Conservation (phyloP, 495 filamentous ascomycete species). For the Talaromyces proteolyticus region DNA sequence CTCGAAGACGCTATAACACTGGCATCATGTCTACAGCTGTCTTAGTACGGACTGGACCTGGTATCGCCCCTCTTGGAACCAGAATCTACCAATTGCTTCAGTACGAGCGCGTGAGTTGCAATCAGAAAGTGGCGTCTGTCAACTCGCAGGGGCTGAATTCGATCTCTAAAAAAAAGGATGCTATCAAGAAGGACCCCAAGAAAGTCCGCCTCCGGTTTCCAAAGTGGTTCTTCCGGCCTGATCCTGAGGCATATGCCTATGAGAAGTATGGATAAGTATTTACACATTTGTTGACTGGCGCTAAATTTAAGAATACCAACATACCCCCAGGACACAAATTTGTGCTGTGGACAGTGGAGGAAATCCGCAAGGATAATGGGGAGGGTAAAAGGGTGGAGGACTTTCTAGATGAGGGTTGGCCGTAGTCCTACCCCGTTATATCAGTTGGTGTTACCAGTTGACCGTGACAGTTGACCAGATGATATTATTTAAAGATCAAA, state of each 20-base stretch:
- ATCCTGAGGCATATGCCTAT: constrained; percentile 55
- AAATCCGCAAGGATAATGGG: constrained; percentile 27
- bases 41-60: constrained; percentile 48
- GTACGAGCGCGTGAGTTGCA: constrained; percentile 43
- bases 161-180: constrained; percentile 52
- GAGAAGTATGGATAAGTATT: constrained; percentile 44
- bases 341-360: constrained; percentile 24
- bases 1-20: constrained; percentile 67
- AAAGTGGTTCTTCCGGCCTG: constrained; percentile 53
- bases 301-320: constrained; percentile 23
- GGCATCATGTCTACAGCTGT: constrained; percentile 51
- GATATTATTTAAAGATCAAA: too few relatives aligned
- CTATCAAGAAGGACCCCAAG: constrained; percentile 51
- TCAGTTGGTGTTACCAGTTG: too few relatives aligned
- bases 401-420: constrained; percentile 11
- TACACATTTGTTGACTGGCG: constrained; percentile 17
- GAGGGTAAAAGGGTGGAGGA: constrained; percentile 22
- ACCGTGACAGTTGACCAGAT: too few relatives aligned
- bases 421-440: too few relatives aligned
- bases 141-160: constrained; percentile 51
- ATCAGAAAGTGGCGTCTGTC: constrained; percentile 49
- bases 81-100: constrained; percentile 34
- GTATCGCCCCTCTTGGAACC: constrained; percentile 34
- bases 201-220: constrained; percentile 28
- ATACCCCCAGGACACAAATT: constrained; percentile 22